Percentiles rank a stretch among this genome's conserved stretches.
phyloP scores from a whole-genome alignment of 2,329 filamentous ascomycete genomes.

The Trichoderma sp. region DNA sequence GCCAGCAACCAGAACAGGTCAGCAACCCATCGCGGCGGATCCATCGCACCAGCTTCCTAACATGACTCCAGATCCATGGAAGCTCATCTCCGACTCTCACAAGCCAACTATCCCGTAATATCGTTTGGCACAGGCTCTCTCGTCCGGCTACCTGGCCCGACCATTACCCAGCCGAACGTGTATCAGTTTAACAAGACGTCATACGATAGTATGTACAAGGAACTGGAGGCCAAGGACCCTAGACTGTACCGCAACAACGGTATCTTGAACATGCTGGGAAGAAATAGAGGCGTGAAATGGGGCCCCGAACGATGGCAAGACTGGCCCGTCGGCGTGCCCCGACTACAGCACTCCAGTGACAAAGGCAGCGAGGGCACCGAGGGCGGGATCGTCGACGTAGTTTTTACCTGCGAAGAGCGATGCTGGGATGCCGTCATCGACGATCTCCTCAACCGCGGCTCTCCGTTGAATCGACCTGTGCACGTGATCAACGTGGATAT shows the following conservation, averaged over 20 bases:
- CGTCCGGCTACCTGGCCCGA: slow-evolving; percentile 88
- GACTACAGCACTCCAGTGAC: slow-evolving; percentile 74
- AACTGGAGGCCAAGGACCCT: slow-evolving; percentile 82
- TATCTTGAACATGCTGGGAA: slow-evolving; percentile 90
- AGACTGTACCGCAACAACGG: slow-evolving; percentile 90
- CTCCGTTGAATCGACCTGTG: slow-evolving; percentile 85
- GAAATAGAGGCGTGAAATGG: slow-evolving; percentile 91
- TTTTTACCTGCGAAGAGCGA: slow-evolving; percentile 95
- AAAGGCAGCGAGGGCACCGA: slow-evolving; percentile 81
- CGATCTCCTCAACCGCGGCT: slow-evolving; percentile 82
- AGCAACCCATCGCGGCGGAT: slow-evolving; percentile 33
- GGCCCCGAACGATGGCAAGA: slow-evolving; percentile 97
- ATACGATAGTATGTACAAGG: slow-evolving; percentile 91
- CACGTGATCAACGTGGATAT: slow-evolving; percentile 99
- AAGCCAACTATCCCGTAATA: slow-evolving; percentile 89
- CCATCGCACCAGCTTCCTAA: slow-evolving; percentile 15
- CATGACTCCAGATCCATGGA: slow-evolving; percentile 67
- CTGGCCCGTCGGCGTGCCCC: slow-evolving; percentile 85
- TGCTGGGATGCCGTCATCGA: slow-evolving; percentile 99
- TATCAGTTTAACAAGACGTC: slow-evolving; percentile 98
- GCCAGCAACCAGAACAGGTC: slow-evolving; percentile 97
- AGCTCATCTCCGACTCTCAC: slow-evolving; percentile 89
- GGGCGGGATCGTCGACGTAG: slow-evolving; percentile 85
- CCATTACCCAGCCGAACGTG: slow-evolving; percentile 91
- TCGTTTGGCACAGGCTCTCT: slow-evolving; percentile 96